A percentile compares a stretch with the other conserved stretches of the same genome.
Conservation (phyloP, 2,329 filamentous ascomycete species). For the Rhynchosporium agropyri region DNA sequence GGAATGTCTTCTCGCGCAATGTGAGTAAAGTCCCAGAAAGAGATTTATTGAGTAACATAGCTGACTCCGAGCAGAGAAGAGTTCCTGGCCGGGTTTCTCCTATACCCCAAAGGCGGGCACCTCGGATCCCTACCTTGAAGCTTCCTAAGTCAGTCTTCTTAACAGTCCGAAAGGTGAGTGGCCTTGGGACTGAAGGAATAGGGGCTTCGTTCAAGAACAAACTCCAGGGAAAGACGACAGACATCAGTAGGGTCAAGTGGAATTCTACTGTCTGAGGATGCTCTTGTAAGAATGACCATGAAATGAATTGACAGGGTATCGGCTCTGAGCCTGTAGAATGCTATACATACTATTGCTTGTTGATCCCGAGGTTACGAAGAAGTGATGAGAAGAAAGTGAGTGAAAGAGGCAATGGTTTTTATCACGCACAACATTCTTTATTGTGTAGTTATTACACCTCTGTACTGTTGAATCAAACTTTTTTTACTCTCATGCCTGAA, state of each 20-base stretch:
- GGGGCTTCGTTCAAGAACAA: slow-evolving; percentile 2
- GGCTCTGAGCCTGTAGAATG: too few relatives aligned
- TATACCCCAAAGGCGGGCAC: slow-evolving; percentile 18
- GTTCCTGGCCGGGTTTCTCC: slow-evolving; percentile 15
- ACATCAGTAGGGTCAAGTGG: slow-evolving; percentile 18
- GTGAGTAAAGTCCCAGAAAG: neutral
- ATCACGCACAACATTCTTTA: neutral
- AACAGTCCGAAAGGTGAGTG: slow-evolving; percentile 28
- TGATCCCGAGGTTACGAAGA: neutral
- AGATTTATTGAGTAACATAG: neutral
- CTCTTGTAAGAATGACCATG: neutral
- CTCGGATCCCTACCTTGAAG: slow-evolving; percentile 29
- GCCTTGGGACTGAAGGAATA: slow-evolving; percentile 23
- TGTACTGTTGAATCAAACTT: neutral
- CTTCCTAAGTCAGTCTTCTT: slow-evolving; percentile 32
- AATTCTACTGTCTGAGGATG: slow-evolving; percentile 22
- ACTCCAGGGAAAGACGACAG: slow-evolving; percentile 14
- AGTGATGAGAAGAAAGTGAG: neutral
- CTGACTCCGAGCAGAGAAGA: slow-evolving; percentile 9
- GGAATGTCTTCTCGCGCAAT: slow-evolving; percentile 8
- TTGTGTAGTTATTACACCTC: neutral
- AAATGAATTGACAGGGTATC: too few relatives aligned
- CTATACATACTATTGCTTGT: neutral
- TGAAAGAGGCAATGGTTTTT: neutral
- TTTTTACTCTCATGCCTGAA: neutral